Base-by-base conservation (phyloP, 768 basidiomycete species). In the Clavaria fumosa region DNA sequence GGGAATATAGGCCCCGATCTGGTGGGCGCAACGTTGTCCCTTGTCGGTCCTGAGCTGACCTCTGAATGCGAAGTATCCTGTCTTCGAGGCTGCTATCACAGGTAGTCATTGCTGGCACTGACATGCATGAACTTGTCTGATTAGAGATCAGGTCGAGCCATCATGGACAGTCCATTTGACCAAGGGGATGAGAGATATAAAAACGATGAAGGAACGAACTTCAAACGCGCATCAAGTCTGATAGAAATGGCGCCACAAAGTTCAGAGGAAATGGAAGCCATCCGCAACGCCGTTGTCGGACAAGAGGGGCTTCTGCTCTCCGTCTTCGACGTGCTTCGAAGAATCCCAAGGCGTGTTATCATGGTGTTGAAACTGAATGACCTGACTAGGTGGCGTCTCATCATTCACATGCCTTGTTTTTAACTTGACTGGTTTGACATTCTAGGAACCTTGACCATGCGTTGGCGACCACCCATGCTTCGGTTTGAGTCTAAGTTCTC, bases 21-120 rank as follows among this genome's bases (percentile, higher is more conserved):
- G 46, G 88, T 91, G 48, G 39, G 72, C 56, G 11, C n/a, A 14
- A 35, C 27, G n/a, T 45, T 27, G 31, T 40, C 17, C 39, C 34
- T 22, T 6, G 34, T 21, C 36, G 33, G 15, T 17, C 35, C 17
- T 40, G 7, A 17, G n/a, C 7, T 5, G 37, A n/a, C 27, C 19
- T 27, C 4, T 23, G 15, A 15, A 31, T 15, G 39, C 12, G 3
- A 49, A 91, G 82, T 97, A 95, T 53, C 84, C 89, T 6, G 70
- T 95, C 7, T 90, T 97, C 43, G 89, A 96, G 56, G 85, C 88
- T 15, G 91, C 91, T 10, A 77, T 97, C 31, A 96, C 91, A n/a
- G 80, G 78, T 4, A 27, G 22, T 34, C 11, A n/a, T n/a, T 17
- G 21, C 12, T 36, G 10, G 30, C 15, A 28, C 7, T 22, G 10